These are phyloP conservation scores for Aspergillus incahuasiensis DNA, from an alignment of 495 filamentous ascomycete species.

Conservation along the genomic window DNA sequence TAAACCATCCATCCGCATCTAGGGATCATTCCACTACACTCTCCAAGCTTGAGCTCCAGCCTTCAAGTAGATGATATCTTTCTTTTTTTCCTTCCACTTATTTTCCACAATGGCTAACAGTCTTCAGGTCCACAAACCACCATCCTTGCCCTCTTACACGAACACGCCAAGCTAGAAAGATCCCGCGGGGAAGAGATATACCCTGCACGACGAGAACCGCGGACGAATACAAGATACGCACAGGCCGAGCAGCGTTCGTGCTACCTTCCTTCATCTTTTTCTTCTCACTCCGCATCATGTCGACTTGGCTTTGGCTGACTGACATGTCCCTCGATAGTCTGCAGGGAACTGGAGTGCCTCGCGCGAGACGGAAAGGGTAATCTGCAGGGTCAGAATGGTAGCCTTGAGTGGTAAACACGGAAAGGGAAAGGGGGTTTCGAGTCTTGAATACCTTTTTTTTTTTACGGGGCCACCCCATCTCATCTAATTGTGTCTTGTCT, in stretches of 20 bases:
- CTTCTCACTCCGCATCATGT: not conserved
- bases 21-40: not conserved
- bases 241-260: conserved; percentile 34
- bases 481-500: too few relatives aligned
- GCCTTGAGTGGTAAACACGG: not conserved
- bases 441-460: too few relatives aligned
- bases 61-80: not conserved
- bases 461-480: too few relatives aligned
- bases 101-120: not conserved
- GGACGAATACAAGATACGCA: conserved; percentile 27
- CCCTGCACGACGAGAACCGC: conserved; percentile 30
- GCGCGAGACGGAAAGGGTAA: too few relatives aligned
- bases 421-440: not conserved
- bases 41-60: not conserved
- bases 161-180: conserved; percentile 31
- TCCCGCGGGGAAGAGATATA: conserved; percentile 20
- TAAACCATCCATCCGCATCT: not conserved
- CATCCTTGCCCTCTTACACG: conserved; percentile 22
- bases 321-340: conserved; percentile 18
- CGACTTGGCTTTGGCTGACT: not conserved
- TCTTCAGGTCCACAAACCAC: not conserved
- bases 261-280: not conserved
- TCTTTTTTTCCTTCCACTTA: not conserved
- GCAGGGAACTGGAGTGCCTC: conserved; percentile 33
- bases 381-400: not conserved